Evolutionary conservation across 2,329 filamentous ascomycete genomes (phyloP), one percentile per base, ranked within the genome.

Genomic region (Arthrobotrys musiformis): DNA sequence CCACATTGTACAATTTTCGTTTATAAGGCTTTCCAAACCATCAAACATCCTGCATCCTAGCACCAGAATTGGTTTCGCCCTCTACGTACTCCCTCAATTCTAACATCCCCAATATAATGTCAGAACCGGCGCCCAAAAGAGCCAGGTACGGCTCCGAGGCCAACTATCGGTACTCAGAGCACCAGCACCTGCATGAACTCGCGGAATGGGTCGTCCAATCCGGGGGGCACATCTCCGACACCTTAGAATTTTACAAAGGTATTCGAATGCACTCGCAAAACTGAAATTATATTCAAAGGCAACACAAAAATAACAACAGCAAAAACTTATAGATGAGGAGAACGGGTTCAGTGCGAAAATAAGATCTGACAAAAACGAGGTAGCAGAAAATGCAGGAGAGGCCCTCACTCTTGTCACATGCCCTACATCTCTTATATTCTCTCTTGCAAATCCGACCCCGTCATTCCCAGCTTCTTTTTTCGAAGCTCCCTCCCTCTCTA

Each of bases 221-320:
- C 15, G 73, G 73, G 24, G 73, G 73, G 13, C 60, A 70, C 11
- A 28, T 77, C 9, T 66, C 73, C 13, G 40, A 66, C 4, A 13
- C 5, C 13, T 24, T 77, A 17, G 73, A 77, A 28, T 35, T 77
- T 2, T 77, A 70, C 44, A 24, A 62, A 61, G 73, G 73, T 77
- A 60, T 22, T 2, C 17, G n/a, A n/a, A 3, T 13, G 5, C 11
- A 26, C 30, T 9, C 6, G 19, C 42, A 50, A 15, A 64, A n/a
- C 30, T 24, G 8, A 19, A 24, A 2, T 48, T 24, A 35, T n/a
- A 35, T 35, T 37, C 26, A 19, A 40, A 42, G 5, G 35, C 66
- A 70, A 70, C 63, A 19, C 63, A 54, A 42, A 44, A 19, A 54
- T 66, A 44, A 46, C 54, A 42, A 60, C 35, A 60, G 24, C 8